Conservation (phyloP, 345 rosid genomes). For the Melaleuca quinquenervia region DNA sequence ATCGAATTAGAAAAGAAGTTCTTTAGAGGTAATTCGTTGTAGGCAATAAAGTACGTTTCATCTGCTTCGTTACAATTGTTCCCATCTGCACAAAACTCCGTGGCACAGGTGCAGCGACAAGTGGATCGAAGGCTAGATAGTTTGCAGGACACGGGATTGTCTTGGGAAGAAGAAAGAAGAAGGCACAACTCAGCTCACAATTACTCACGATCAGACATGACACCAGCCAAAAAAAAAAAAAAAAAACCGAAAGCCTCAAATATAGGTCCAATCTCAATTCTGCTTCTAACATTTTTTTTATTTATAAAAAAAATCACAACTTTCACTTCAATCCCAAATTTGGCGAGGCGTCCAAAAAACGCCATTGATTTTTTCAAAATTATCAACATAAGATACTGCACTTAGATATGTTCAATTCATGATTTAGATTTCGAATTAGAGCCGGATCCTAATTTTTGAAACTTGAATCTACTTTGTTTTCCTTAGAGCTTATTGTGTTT, state of each 20-base stretch:
- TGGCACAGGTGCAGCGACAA: not conserved
- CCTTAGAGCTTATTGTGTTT: too few relatives aligned
- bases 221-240: too few relatives aligned
- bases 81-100: not conserved
- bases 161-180: not conserved
- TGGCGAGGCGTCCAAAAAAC: rapidly evolving
- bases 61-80: not conserved
- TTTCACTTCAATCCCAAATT: not conserved
- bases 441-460: too few relatives aligned
- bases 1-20: not conserved
- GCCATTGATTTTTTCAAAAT: rapidly evolving
- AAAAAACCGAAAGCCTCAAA: too few relatives aligned
- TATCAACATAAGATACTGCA: not conserved
- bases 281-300: rapidly evolving
- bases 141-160: not conserved
- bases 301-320: not conserved
- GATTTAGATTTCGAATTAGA: too few relatives aligned
- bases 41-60: not conserved
- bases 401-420: too few relatives aligned
- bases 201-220: not conserved
- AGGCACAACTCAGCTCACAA: not conserved
- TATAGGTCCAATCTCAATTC: rapidly evolving
- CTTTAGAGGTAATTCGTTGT: not conserved
- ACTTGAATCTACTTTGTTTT: too few relatives aligned
- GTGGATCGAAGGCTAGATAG: not conserved